Conservation (phyloP, 768 basidiomycete genomes). For the Amanita fuliginea region DNA sequence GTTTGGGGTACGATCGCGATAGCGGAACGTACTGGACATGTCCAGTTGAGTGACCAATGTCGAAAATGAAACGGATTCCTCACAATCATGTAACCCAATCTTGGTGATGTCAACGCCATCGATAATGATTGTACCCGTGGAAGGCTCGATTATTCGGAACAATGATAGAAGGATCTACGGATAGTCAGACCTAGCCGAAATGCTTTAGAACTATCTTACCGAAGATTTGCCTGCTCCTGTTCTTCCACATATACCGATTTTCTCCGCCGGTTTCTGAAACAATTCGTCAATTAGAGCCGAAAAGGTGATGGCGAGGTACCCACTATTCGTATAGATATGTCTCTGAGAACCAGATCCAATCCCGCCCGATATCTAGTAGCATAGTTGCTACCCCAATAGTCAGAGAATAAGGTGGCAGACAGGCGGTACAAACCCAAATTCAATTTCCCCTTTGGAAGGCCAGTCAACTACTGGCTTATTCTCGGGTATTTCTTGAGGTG, state of each 20-base stretch:
- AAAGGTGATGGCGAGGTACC: conserved; percentile 9
- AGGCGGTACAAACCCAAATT: conserved; percentile 40
- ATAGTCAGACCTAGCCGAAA: background rate
- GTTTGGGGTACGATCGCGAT: conserved; percentile 85
- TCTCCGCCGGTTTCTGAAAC: conserved; percentile 58
- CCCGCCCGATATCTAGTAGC: conserved; percentile 73
- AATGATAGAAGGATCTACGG: conserved; percentile 53
- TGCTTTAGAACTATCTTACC: conserved; percentile 22
- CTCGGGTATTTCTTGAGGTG: conserved; percentile 57
- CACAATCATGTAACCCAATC: conserved; percentile 66
- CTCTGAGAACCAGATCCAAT: conserved; percentile 70
- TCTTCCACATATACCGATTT: conserved; percentile 81
- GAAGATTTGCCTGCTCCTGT: conserved; percentile 80
- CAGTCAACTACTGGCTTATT: conserved; percentile 44
- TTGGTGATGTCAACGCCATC: conserved; percentile 70
- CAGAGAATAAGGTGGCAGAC: conserved; percentile 1
- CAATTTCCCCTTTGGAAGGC: conserved; percentile 66
- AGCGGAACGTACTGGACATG: conserved; percentile 48
- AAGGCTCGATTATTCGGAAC: conserved; percentile 69
- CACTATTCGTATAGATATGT: conserved; percentile 63
- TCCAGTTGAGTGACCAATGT: background rate
- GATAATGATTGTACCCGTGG: conserved; percentile 53
- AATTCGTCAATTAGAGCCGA: conserved; percentile 1
- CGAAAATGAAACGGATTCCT: conserved; percentile 12
- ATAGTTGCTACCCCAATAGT: conserved; percentile 36